Percentiles rank a stretch among this genome's conserved stretches.
Conservation (phyloP, 2,329 filamentous ascomycete species). For the Talaromyces sp. region DNA sequence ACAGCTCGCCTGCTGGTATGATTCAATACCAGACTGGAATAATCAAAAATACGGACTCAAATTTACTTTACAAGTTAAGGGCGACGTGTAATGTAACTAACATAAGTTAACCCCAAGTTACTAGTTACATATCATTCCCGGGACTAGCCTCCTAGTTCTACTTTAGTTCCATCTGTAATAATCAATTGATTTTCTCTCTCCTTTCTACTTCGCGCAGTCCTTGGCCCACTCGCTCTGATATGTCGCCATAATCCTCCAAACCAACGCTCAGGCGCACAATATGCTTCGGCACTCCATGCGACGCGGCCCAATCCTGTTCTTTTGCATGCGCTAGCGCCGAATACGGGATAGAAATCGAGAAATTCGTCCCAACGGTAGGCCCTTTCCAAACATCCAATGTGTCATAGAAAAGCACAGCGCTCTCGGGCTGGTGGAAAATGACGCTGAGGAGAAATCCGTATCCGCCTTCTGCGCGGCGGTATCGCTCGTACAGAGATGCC, state of each 20-base stretch:
- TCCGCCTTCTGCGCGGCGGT: conserved; percentile 17
- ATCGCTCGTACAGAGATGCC: conserved; percentile 16
- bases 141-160: no score
- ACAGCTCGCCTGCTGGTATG: not conserved
- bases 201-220: not conserved
- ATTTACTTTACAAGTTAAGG: not conserved
- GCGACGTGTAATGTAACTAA: not conserved
- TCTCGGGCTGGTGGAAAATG: conserved; percentile 16
- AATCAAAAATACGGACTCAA: not conserved
- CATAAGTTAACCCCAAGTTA: no score
- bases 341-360: conserved; percentile 23
- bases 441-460: conserved; percentile 23
- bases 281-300: conserved; percentile 22
- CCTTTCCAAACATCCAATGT: conserved; percentile 27
- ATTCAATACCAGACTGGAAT: no score
- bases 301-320: conserved; percentile 25
- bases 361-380: conserved; percentile 25
- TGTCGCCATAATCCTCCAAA: conserved; percentile 12
- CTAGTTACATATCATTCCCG: no score
- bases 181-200: not conserved
- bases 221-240: not conserved
- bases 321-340: conserved; percentile 19
- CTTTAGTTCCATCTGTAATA: no score
- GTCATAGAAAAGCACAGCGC: conserved; percentile 26
- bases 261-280: conserved; percentile 20